Evolutionary conservation across 2,329 filamentous ascomycete species (phyloP).

Genomic region (Penicillium vulpinum): DNA sequence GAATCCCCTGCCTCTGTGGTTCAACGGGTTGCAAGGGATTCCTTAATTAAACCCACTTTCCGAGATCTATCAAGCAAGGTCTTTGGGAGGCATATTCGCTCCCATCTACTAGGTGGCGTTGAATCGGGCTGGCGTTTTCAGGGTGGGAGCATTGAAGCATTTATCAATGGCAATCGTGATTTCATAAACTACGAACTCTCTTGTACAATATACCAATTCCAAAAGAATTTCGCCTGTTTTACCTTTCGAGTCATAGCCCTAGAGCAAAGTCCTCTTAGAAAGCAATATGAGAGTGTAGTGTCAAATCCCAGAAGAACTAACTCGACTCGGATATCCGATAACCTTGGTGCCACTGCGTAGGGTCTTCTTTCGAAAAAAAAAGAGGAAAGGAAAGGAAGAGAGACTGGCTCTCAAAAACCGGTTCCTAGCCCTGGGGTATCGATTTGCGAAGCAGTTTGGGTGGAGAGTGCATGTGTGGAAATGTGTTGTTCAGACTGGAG

Average conservation of each 20-base stretch:
- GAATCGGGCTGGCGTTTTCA: conserved; percentile 14
- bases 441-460: conserved; percentile 1
- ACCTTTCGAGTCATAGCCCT: not conserved
- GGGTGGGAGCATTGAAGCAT: conserved; percentile 16
- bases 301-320: not conserved
- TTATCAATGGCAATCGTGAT: conserved; percentile 20
- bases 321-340: not conserved
- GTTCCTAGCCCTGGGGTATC: conserved; percentile 8
- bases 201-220: conserved; percentile 30
- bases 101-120: conserved; percentile 15
- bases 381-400: not conserved
- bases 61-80: not conserved
- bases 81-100: not conserved
- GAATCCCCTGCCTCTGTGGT: conserved; percentile 95
- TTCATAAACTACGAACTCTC: conserved; percentile 22
- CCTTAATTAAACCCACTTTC: conserved; percentile 69
- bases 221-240: conserved; percentile 12
- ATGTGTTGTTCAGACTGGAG: conserved; percentile 3
- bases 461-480: conserved; percentile 1
- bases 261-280: not conserved
- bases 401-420: not conserved
- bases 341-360: not conserved
- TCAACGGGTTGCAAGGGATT: conserved; percentile 97
- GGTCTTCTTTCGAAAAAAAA: not conserved
- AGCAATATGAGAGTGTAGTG: conserved; percentile 1